Evolutionary conservation across 2,329 filamentous ascomycete genomes (phyloP), one percentile per base, ranked within the genome.

Genomic region (Xenosphaeropsis pyriputrescens): DNA sequence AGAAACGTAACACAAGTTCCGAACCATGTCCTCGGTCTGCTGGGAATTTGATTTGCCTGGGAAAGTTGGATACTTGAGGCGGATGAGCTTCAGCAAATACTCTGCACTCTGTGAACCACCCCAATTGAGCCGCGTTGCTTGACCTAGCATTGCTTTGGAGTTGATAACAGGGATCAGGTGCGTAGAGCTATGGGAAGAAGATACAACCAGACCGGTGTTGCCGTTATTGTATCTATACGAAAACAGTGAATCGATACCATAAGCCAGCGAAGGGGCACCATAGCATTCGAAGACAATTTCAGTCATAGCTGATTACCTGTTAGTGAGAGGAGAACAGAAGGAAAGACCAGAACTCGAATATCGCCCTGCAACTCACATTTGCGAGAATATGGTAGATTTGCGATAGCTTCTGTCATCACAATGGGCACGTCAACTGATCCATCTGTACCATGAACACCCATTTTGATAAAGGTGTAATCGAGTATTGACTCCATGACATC

Each of bases 261-360:
- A 95, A 14, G 88, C 83, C 18, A 95, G 70, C 2, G 85, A 89
- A 0, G 91, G 89, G 9, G 84, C 88, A 42, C 76, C 75, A 58
- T 98, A 98, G 60, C 86, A 93, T 59, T 98, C 91, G 57, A 96
- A 98, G 9, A 98, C 66, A 39, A 96, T 89, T 55, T 98, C 91
- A 32, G 84, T 93, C 89, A 96, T 96, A 48, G 84, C 85, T 93
- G 47, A 26, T 6, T 26, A 9, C 12, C 22, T 3, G 12, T 26
- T 26, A 26, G 8, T 26, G 3, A 26, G 7, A 26, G 8, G 22
- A 26, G 12, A 26, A 26, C 12, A 26, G 8, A 26, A 9, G 22
- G 12, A 26, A 8, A 26, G 22, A 26, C 7, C 7, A 11, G 12
- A 26, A 9, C 7, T 26, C 12, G 8, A 11, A 9, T 6, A 26